Percentiles rank a stretch among this genome's conserved stretches.
Conservation (phyloP, 2,329 filamentous ascomycete species). For the Cadophora malorum region DNA sequence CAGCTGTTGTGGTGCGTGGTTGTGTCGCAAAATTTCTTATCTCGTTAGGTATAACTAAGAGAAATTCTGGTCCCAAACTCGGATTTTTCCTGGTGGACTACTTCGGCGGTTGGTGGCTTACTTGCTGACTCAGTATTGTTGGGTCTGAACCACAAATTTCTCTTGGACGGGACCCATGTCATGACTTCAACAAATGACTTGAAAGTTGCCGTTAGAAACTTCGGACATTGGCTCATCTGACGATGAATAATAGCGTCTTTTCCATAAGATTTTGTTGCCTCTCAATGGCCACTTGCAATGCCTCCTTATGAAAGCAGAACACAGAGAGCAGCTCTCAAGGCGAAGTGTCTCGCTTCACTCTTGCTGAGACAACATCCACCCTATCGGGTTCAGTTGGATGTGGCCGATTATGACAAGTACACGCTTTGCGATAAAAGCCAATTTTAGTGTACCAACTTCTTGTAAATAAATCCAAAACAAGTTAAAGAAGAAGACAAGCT, state of each 20-base stretch:
- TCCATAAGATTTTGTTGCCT: background rate
- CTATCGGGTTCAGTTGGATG: too few relatives aligned
- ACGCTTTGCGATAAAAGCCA: too few relatives aligned
- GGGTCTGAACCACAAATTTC: background rate
- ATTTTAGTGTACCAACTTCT: too few relatives aligned
- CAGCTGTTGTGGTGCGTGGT: background rate
- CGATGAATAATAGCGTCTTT: background rate
- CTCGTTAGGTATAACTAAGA: background rate
- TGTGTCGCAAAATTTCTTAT: constrained; percentile 1
- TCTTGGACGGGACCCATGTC: background rate
- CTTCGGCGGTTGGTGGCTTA: too few relatives aligned
- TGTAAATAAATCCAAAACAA: too few relatives aligned
- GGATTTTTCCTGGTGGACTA: too few relatives aligned
- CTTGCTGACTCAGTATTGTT: background rate
- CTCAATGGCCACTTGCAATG: background rate
- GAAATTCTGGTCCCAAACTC: background rate
- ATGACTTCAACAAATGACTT: background rate
- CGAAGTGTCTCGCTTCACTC: background rate
- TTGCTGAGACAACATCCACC: too few relatives aligned
- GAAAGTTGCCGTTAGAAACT: background rate
- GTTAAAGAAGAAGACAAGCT: too few relatives aligned
- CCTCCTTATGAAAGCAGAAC: background rate
- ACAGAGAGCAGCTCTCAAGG: background rate
- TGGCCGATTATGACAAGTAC: too few relatives aligned
- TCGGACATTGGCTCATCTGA: background rate